Evolutionary conservation across 176 grass and related monocot species (phyloP), one percentile per base, ranked within the genome.

Genomic region (Puccinellia tenuiflora): DNA sequence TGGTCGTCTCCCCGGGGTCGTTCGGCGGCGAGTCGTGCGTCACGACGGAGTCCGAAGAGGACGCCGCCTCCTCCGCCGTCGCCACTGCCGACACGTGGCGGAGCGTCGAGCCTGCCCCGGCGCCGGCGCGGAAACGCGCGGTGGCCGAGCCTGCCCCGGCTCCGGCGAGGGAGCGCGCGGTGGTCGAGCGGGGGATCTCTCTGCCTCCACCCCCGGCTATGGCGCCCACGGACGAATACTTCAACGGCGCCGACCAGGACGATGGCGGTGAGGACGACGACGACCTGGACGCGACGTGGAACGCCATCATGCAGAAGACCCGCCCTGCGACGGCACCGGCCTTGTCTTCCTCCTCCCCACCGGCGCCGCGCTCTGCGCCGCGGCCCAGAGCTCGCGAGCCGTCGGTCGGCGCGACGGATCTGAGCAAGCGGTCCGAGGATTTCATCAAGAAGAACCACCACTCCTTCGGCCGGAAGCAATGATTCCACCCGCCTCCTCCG

Each of bases 251-350:
- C 38, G 86, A 78, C 11, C 28, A 10, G n/a, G n/a, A n/a, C 42
- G 66, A 42, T 2, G 33, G 4, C 33, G 33, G 3, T 4, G 4
- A 38, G 5, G 78, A 33, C n/a, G 85, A 82, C 68, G 85, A 92
- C 34, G 90, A 88, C 79, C 20, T 98, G 86, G 95, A 98, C 34
- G 92, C 86, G 35, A 94, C 88, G 29, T 93, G 95, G 90, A 95
- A 84, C 40, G 82, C 90, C 56, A 98, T 93, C 75, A 91, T 92
- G 90, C 75, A 85, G 61, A 97, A 88, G 76, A 86, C 86, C 7
- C 85, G 89, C 2, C 62, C 83, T 6, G 72, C 83, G 0, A 46
- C 50, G 46, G 14, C 73, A 1, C 42, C 77, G 5, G 56, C 78
- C 1, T 1, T 55, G 6, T 5, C 43, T 3, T 16, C 66, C 7